Conservation (phyloP, 305 asterid genomes). For the Solanum hybrid region DNA sequence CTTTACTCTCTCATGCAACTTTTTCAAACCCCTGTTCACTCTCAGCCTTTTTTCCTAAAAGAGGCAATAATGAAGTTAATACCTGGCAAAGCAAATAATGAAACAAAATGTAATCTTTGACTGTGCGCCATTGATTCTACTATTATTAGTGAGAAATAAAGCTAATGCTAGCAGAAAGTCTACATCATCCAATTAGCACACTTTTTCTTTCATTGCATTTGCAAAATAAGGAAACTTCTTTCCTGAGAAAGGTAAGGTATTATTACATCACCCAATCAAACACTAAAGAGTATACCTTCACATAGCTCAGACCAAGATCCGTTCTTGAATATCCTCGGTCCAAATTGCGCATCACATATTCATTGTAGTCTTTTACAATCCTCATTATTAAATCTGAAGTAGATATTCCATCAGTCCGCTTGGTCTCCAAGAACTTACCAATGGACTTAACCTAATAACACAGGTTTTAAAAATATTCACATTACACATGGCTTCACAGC, state of each 20-base stretch:
- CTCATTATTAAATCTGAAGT: constrained; percentile 62
- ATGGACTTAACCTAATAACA: constrained; percentile 40
- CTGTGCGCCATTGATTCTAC: neutral
- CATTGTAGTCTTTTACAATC: constrained; percentile 57
- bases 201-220: neutral
- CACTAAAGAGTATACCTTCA: constrained; percentile 28
- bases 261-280: neutral
- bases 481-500: neutral
- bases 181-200: neutral
- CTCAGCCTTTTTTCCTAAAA: constrained; percentile 52
- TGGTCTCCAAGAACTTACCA: constrained; percentile 56
- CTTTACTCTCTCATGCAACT: constrained; percentile 56
- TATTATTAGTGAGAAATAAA: neutral
- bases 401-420: constrained; percentile 52
- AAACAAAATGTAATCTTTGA: neutral
- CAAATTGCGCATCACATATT: constrained; percentile 65
- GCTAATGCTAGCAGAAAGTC: neutral
- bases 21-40: constrained; percentile 44
- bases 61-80: constrained; percentile 9
- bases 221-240: neutral
- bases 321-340: constrained; percentile 62
- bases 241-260: neutral
- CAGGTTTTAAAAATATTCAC: neutral
- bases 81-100: neutral
- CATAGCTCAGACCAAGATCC: constrained; percentile 61